Evolutionary conservation across 805 yeast species (phyloP), one percentile per base, ranked within the genome.

Genomic region (Ogataea neopini): DNA sequence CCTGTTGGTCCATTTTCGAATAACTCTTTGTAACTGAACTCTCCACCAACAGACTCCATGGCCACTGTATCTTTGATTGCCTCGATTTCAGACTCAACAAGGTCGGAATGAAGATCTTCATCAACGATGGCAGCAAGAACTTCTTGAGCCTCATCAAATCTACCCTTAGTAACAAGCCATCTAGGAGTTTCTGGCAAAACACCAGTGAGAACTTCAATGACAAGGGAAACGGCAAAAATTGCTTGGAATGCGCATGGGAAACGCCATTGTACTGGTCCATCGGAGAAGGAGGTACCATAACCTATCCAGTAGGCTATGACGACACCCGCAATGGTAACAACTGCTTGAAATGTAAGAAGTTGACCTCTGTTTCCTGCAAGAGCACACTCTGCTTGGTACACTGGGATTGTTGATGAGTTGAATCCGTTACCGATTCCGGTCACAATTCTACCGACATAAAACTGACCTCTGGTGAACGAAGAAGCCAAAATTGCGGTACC

Each of bases 181-280:
- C 83, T 69, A 47, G 83, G 83, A 2, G 81, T 75, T 57, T 78
- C 83, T 29, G 82, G 82, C 14, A 52, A 39, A 3, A 43, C 28
- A 3, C 45, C 40, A n/a, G 35, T 29, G 30, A 50, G 44, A 18
- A 53, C 42, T 7, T 40, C 28, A 13, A 44, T 19, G 51, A 71
- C 55, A 26, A 68, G 49, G 5, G 75, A 69, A 44, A 72, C 70
- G 26, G 76, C 70, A 48, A 73, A 72, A 28, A 73, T 48, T 35
- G 69, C 62, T 57, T 74, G 79, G 60, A 73, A 67, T 1, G 74
- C 76, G 18, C 73, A 63, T 2, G 79, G 77, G 54, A 74, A 68
- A 61, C 77, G 68, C 76, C 76, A 74, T 7, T 71, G 63, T 8
- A 72, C 66, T 6, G 68, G 57, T 23, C 59, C 58, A 51, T 62